Evolutionary conservation across 176 grass and related monocot species (phyloP).

Genomic region (Carex parvula): DNA sequence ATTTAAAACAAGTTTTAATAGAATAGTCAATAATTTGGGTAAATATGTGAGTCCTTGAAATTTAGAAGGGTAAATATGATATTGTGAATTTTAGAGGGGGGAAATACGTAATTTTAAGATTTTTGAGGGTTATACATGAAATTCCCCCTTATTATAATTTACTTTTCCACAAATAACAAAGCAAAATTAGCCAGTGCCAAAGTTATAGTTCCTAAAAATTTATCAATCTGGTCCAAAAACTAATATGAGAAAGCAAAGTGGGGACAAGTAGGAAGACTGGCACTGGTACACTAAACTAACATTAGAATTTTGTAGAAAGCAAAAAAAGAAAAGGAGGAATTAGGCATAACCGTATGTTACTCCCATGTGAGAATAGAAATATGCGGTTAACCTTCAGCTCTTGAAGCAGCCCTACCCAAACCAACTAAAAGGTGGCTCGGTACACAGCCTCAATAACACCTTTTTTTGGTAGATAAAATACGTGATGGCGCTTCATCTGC

Average conservation of each 20-base stretch:
- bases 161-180: conserved; percentile 5
- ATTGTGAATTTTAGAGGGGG: no score
- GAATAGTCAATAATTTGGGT: no score
- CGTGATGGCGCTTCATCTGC: conserved; percentile 65
- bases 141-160: not conserved
- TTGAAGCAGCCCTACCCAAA: conserved; percentile 68
- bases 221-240: conserved; percentile 5
- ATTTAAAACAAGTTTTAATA: no score
- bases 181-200: conserved; percentile 10
- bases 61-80: no score
- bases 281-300: not conserved
- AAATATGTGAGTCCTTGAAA: no score
- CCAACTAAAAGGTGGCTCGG: conserved; percentile 57
- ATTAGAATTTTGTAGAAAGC: conserved; percentile 20
- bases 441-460: conserved; percentile 58
- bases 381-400: conserved; percentile 28
- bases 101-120: no score
- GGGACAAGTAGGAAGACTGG: conserved; percentile 11
- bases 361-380: conserved; percentile 33
- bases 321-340: conserved; percentile 30
- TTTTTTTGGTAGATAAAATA: conserved; percentile 42
- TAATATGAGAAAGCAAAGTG: not conserved
- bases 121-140: no score
- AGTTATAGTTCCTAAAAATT: not conserved
- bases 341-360: conserved; percentile 30